phyloP scores from a whole-genome alignment of 225 moss, liverwort and hornwort genomes.

The Polytrichum formosum region DNA sequence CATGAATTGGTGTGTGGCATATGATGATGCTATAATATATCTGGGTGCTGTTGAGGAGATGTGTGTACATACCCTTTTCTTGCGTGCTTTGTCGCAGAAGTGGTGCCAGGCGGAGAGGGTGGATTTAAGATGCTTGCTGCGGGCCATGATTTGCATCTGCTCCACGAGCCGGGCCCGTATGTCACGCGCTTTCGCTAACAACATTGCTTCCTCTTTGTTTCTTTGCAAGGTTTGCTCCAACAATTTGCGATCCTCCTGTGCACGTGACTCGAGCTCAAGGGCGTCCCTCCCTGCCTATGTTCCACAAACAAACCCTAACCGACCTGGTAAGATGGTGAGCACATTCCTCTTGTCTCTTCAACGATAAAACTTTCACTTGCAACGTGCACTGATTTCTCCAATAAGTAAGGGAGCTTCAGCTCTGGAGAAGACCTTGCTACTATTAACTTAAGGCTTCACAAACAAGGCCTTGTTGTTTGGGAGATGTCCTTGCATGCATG shows the following conservation, averaged over 20 bases:
- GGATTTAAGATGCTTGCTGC: constrained; percentile 44
- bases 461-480: too few relatives aligned
- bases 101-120: constrained; percentile 69
- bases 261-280: constrained; percentile 47
- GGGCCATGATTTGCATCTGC: constrained; percentile 66
- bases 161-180: constrained; percentile 78
- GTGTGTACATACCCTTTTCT: constrained; percentile 44
- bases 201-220: constrained; percentile 61
- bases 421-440: too few relatives aligned
- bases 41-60: too few relatives aligned
- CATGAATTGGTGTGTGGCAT: too few relatives aligned
- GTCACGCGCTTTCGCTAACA: constrained; percentile 62
- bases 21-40: too few relatives aligned
- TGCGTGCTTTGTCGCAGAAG: constrained; percentile 44
- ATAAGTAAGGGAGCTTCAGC: too few relatives aligned
- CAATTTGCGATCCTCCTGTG: constrained; percentile 62
- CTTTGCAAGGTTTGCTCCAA: constrained; percentile 62
- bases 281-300: constrained; percentile 70
- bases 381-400: too few relatives aligned
- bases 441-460: too few relatives aligned
- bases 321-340: neutral
- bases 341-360: too few relatives aligned
- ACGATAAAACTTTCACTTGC: too few relatives aligned
- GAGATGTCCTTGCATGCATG: too few relatives aligned
- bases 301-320: constrained; percentile 1